These are phyloP conservation scores for Trichoderma reesei DNA, from an alignment of 495 filamentous ascomycete genomes.

Conservation along the genomic window DNA sequence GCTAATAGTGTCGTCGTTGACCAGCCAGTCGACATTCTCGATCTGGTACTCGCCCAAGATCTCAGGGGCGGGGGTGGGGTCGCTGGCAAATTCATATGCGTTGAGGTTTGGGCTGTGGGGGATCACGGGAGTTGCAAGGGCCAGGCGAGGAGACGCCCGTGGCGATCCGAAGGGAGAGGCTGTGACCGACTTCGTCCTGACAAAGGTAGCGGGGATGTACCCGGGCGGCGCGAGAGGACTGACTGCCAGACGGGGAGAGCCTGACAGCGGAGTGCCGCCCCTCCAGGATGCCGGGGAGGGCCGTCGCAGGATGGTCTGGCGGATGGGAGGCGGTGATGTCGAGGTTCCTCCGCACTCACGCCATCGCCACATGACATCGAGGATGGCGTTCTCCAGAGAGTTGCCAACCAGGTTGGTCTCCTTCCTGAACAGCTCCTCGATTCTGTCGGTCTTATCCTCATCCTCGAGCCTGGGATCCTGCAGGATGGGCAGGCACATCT, in stretches of 20 bases:
- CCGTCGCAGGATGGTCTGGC: constrained; percentile 80
- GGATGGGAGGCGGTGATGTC: constrained; percentile 65
- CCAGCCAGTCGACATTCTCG: constrained; percentile 93
- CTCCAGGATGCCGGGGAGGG: constrained; percentile 94
- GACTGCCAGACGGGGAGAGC: constrained; percentile 64
- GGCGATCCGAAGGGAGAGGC: constrained; percentile 90
- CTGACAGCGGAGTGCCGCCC: constrained; percentile 62
- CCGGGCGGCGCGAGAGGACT: constrained; percentile 76
- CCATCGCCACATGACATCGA: constrained; percentile 88
- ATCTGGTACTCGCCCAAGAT: constrained; percentile 86
- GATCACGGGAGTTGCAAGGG: constrained; percentile 81
- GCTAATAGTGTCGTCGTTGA: constrained; percentile 79
- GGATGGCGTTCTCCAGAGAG: constrained; percentile 76
- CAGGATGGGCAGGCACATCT: constrained; percentile 79
- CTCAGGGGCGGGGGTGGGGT: constrained; percentile 64
- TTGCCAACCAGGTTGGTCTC: constrained; percentile 69
- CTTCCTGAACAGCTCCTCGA: constrained; percentile 75
- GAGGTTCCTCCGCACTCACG: constrained; percentile 67
- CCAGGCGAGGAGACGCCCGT: constrained; percentile 83
- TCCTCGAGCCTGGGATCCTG: constrained; percentile 76
- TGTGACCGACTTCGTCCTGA: constrained; percentile 62
- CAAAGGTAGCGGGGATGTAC: constrained; percentile 65
- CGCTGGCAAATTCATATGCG: constrained; percentile 80
- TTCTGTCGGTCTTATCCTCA: constrained; percentile 88
- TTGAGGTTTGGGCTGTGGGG: constrained; percentile 90